Evolutionary conservation across 805 yeast species (phyloP).

Genomic region (Candida ponderosae): DNA sequence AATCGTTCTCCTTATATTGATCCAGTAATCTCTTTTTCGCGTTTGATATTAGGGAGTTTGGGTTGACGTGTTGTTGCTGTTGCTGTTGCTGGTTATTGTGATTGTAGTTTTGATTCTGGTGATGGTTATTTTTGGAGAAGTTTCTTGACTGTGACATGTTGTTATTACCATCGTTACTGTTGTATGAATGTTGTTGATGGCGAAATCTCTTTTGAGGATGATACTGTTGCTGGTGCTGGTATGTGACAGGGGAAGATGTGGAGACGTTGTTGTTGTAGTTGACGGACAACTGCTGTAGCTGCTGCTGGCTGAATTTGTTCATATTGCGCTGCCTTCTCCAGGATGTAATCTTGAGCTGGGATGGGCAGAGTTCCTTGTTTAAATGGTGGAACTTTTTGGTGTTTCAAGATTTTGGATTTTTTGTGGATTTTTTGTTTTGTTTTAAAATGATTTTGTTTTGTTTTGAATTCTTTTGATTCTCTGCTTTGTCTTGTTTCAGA

Average conservation of each 20-base stretch:
- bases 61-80: constrained; percentile 7
- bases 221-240: neutral
- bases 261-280: constrained; percentile 2
- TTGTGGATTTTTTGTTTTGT: no score
- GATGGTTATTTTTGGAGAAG: neutral
- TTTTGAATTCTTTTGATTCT: no score
- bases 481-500: no score
- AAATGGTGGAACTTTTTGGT: no score
- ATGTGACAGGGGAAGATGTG: constrained; percentile 5
- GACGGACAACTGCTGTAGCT: neutral
- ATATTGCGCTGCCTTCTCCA: neutral
- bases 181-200: neutral
- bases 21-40: constrained; percentile 7
- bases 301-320: neutral
- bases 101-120: constrained; percentile 2
- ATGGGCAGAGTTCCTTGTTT: no score
- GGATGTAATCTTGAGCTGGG: no score
- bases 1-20: constrained; percentile 56
- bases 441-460: no score
- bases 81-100: constrained; percentile 1
- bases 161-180: neutral
- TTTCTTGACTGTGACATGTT: constrained; percentile 2
- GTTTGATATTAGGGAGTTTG: constrained; percentile 2
- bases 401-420: no score
- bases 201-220: neutral